phyloP scores from a whole-genome alignment of 2,329 filamentous ascomycete genomes.

The Xylariaceae sp. region DNA sequence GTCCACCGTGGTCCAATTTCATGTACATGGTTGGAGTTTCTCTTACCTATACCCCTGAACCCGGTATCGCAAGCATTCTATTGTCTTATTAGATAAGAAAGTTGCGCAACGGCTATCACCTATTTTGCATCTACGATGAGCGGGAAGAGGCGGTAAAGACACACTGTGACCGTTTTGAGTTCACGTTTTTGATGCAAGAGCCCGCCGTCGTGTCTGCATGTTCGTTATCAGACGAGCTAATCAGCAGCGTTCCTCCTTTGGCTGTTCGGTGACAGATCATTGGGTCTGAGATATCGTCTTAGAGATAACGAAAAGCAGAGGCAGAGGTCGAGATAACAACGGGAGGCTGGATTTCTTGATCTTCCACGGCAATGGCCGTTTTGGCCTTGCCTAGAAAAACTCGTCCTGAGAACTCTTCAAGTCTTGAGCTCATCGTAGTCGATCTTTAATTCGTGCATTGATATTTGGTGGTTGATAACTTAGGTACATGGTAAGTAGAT shows the following conservation, averaged over 20 bases:
- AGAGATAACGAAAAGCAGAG: neutral
- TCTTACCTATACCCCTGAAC: neutral
- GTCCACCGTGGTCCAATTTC: conserved; percentile 7
- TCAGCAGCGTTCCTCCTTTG: conserved; percentile 2
- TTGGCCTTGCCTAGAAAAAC: too few relatives aligned
- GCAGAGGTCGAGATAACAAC: neutral
- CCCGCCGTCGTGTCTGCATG: conserved; percentile 2
- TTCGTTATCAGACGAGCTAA: conserved; percentile 6
- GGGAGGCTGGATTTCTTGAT: neutral
- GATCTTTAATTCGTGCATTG: too few relatives aligned
- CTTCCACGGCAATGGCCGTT: too few relatives aligned
- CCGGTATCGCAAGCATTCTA: conserved; percentile 19
- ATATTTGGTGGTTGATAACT: too few relatives aligned
- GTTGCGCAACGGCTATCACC: conserved; percentile 21
- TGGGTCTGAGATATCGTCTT: conserved; percentile 5
- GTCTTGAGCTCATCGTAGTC: too few relatives aligned
- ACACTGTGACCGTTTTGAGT: conserved; percentile 2
- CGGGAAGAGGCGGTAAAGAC: conserved; percentile 20
- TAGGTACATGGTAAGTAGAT: too few relatives aligned
- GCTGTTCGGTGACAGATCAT: conserved; percentile 1
- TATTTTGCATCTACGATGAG: neutral
- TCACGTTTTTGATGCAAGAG: conserved; percentile 7
- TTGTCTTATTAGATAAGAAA: conserved; percentile 14
- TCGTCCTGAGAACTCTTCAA: too few relatives aligned
- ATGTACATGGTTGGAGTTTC: conserved; percentile 11